Conservation (phyloP, 2,329 filamentous ascomycete species). For the Diplodia intermedia region DNA sequence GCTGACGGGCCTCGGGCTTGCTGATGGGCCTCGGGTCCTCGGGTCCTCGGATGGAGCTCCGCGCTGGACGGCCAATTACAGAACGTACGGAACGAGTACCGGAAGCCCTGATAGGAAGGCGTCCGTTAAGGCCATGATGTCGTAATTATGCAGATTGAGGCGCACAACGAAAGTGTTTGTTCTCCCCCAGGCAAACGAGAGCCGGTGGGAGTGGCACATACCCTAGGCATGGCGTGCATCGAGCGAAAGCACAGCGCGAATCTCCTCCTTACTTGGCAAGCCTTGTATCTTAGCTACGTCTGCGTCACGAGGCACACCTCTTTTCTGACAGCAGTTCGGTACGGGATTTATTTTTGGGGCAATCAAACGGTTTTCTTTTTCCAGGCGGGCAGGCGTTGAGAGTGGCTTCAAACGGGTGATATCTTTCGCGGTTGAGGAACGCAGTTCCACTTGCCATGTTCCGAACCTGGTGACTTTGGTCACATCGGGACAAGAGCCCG, state of each 20-base stretch:
- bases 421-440: neutral
- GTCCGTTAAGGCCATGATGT: neutral
- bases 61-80: neutral
- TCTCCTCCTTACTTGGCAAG: constrained; percentile 16
- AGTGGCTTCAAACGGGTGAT: neutral
- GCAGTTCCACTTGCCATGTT: neutral
- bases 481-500: neutral
- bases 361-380: neutral
- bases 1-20: neutral
- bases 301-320: constrained; percentile 1
- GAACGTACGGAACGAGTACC: neutral
- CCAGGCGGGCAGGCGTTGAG: neutral
- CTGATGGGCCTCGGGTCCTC: neutral
- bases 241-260: neutral
- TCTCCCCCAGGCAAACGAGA: neutral
- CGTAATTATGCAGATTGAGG: constrained; percentile 1
- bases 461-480: neutral
- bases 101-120: neutral
- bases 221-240: neutral
- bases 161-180: neutral
- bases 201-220: neutral
- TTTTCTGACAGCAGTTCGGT: neutral
- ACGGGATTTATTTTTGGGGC: neutral
- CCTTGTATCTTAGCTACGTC: neutral
- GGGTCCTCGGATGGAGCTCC: neutral